Conservation (phyloP, 2,329 filamentous ascomycete species). For the Colletotrichum gloeosporioides region DNA sequence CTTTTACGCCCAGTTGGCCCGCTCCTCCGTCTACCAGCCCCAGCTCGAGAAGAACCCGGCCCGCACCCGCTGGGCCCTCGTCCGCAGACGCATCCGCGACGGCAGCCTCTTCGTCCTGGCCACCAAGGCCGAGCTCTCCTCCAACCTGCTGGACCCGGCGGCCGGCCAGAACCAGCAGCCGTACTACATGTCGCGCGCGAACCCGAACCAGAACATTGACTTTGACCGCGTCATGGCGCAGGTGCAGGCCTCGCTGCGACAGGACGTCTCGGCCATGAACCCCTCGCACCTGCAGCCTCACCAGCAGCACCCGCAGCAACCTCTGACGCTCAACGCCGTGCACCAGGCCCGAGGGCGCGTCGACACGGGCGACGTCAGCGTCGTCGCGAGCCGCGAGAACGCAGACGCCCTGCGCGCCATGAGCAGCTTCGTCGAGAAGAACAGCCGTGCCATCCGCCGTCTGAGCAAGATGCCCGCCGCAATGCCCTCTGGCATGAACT, state of each 20-base stretch:
- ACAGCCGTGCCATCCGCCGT: slow-evolving; percentile 46
- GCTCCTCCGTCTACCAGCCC: slow-evolving; percentile 54
- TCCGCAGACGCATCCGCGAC: slow-evolving; percentile 52
- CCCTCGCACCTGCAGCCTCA: slow-evolving; percentile 20
- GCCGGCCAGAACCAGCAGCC: slow-evolving; percentile 27
- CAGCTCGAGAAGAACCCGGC: slow-evolving; percentile 59
- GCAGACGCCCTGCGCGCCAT: slow-evolving; percentile 48
- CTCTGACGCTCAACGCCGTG: slow-evolving; percentile 44
- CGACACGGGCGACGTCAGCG: slow-evolving; percentile 36
- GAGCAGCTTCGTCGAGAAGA: slow-evolving; percentile 47
- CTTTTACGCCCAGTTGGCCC: slow-evolving; percentile 56
- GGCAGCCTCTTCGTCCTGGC: slow-evolving; percentile 58
- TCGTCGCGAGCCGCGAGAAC: slow-evolving; percentile 46
- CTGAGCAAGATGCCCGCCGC: slow-evolving; percentile 43
- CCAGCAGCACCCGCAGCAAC: slow-evolving; percentile 30
- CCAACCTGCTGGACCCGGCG: slow-evolving; percentile 28
- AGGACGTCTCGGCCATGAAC: slow-evolving; percentile 17
- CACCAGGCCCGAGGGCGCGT: slow-evolving; percentile 41
- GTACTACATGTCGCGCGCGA: slow-evolving; percentile 26
- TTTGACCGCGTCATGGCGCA: slow-evolving; percentile 52
- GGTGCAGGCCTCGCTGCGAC: slow-evolving; percentile 38
- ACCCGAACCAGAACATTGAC: slow-evolving; percentile 40
- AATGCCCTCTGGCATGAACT: slow-evolving; percentile 24
- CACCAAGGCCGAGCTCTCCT: slow-evolving; percentile 37
- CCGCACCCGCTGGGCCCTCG: slow-evolving; percentile 55